These are phyloP conservation scores for Ciborinia camelliae DNA, from an alignment of 2,329 filamentous ascomycete species.

Conservation along the genomic window DNA sequence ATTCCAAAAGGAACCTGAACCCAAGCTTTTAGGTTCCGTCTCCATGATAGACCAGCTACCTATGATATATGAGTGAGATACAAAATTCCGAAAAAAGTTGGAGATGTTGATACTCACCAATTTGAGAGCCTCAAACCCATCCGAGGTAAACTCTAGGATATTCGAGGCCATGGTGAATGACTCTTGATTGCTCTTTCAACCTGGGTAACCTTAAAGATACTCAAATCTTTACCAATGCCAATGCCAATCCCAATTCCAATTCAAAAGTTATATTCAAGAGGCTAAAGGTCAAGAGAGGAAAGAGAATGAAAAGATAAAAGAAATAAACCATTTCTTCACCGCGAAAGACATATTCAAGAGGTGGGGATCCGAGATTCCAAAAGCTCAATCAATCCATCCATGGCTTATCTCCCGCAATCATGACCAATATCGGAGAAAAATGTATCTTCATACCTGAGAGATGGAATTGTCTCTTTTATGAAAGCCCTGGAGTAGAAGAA, in stretches of 20 bases:
- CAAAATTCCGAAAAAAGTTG: background rate
- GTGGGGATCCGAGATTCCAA: background rate
- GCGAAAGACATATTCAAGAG: background rate
- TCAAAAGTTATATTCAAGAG: background rate
- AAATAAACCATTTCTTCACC: background rate
- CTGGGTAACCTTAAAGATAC: background rate
- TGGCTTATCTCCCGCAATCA: constrained; percentile 8
- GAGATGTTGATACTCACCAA: constrained; percentile 26
- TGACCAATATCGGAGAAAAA: constrained; percentile 10
- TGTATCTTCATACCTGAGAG: background rate
- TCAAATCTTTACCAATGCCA: too few species aligned
- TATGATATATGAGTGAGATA: constrained; percentile 26
- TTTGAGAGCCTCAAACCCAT: constrained; percentile 32
- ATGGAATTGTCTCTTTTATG: background rate
- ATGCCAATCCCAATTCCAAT: background rate
- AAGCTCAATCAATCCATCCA: constrained; percentile 13
- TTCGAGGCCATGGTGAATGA: constrained; percentile 4
- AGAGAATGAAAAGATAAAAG: background rate
- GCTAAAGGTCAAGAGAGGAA: background rate
- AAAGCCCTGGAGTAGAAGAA: background rate
- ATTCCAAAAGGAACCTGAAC: constrained; percentile 48
- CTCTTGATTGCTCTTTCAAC: background rate
- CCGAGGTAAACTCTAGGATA: constrained; percentile 18
- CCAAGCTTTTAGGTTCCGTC: constrained; percentile 43
- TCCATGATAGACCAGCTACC: constrained; percentile 35